Evolutionary conservation across 345 rosid species (phyloP).

Genomic region (Boechera retrofracta): DNA sequence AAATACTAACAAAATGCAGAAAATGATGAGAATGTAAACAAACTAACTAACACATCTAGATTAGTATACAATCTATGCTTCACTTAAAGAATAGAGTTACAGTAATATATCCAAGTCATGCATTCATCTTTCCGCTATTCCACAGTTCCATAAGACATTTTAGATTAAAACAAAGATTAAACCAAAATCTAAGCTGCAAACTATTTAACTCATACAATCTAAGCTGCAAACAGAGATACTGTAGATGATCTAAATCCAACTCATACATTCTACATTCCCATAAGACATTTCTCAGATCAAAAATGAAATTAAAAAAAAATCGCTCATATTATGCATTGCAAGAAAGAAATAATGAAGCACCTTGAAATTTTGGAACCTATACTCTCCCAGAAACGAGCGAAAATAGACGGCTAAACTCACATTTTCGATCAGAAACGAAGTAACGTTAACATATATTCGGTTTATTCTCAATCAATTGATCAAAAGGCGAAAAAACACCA

Average conservation of each 20-base stretch:
- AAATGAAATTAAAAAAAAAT: not conserved
- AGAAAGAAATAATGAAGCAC: slow-evolving; percentile 6
- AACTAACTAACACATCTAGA: too few species aligned
- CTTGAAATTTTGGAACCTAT: not conserved
- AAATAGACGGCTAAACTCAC: not conserved
- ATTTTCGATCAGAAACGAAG: slow-evolving; percentile 33
- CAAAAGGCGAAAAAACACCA: not conserved
- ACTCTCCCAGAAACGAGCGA: not conserved
- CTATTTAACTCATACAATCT: too few species aligned
- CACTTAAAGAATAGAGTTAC: too few species aligned
- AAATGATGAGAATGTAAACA: too few species aligned
- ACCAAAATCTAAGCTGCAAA: not conserved
- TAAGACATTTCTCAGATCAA: not conserved
- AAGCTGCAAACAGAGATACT: not conserved
- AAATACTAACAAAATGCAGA: too few species aligned
- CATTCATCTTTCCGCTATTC: not conserved
- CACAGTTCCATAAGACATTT: not conserved
- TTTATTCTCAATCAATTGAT: not conserved
- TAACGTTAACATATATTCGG: slow-evolving; percentile 24
- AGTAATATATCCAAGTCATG: not conserved
- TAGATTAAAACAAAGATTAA: not conserved
- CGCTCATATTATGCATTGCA: not conserved
- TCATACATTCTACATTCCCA: not conserved
- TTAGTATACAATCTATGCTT: too few species aligned
- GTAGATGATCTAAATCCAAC: not conserved